A percentile compares a stretch with the other conserved stretches of the same genome.
Evolutionary conservation across 345 rosid species (phyloP).

Genomic region (Linum usitatissimum): DNA sequence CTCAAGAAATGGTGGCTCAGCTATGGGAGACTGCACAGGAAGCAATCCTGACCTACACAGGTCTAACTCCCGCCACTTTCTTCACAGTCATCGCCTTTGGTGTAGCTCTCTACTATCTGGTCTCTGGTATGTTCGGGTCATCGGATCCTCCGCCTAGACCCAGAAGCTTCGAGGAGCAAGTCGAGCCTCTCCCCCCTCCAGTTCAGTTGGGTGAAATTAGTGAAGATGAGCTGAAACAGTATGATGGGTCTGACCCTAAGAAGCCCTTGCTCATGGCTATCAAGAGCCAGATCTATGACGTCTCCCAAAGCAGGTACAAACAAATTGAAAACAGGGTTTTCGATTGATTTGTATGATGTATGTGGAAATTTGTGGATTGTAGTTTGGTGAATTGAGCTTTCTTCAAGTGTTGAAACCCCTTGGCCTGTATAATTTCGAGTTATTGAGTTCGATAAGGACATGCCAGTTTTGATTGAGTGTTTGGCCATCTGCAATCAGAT

Average conservation of each 20-base stretch:
- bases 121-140: conserved; percentile 53
- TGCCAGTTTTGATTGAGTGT: too few species aligned
- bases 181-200: conserved; percentile 70
- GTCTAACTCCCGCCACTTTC: conserved; percentile 68
- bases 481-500: too few species aligned
- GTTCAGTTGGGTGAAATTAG: conserved; percentile 87
- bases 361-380: not conserved
- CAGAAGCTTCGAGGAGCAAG: conserved; percentile 40
- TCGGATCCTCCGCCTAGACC: conserved; percentile 34
- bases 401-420: too few species aligned
- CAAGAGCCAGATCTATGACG: conserved; percentile 99
- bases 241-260: conserved; percentile 72
- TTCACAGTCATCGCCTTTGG: conserved; percentile 62
- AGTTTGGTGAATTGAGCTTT: too few species aligned
- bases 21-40: conserved; percentile 85
- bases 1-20: conserved; percentile 49
- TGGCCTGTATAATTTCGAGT: too few species aligned
- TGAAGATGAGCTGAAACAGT: conserved; percentile 70
- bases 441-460: too few species aligned
- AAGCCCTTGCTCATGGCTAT: conserved; percentile 98
- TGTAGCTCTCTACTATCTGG: conserved; percentile 55
- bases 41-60: conserved; percentile 72
- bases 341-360: not conserved
- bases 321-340: not conserved
- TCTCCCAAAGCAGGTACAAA: conserved; percentile 80